These are phyloP conservation scores for Nicotiana rustica DNA, from an alignment of 305 asterid genomes.

Conservation along the genomic window DNA sequence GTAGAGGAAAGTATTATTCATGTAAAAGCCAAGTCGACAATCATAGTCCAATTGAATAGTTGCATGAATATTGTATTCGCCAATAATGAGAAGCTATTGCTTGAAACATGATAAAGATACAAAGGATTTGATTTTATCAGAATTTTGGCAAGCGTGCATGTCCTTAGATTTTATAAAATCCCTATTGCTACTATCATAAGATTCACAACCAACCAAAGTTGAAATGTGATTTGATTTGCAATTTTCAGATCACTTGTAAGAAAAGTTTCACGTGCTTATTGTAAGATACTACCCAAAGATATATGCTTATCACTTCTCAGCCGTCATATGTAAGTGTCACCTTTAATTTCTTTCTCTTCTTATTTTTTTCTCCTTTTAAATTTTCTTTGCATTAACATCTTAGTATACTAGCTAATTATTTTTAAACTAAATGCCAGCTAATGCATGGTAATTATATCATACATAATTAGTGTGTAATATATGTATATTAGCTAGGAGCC, in stretches of 20 bases:
- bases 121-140: slow-evolving; percentile 12
- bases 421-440: not conserved
- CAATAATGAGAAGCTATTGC: not conserved
- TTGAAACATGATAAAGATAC: not conserved
- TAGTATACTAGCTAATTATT: not conserved
- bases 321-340: slow-evolving; percentile 18
- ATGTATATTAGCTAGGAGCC: too few species aligned
- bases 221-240: slow-evolving; percentile 35
- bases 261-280: slow-evolving; percentile 41
- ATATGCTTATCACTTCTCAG: slow-evolving; percentile 35
- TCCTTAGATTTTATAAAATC: slow-evolving; percentile 30
- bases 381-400: not conserved
- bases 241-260: not conserved
- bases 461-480: too few species aligned
- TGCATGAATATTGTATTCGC: not conserved
- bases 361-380: not conserved
- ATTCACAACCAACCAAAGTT: slow-evolving; percentile 16
- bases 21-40: slow-evolving; percentile 31
- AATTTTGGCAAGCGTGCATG: slow-evolving; percentile 18
- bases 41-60: slow-evolving; percentile 12
- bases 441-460: too few species aligned
- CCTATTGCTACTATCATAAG: slow-evolving; percentile 19
- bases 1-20: not conserved
- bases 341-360: not conserved
- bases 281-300: not conserved